Evolutionary conservation across 345 rosid species (phyloP).

Genomic region (Heritiera fomes): DNA sequence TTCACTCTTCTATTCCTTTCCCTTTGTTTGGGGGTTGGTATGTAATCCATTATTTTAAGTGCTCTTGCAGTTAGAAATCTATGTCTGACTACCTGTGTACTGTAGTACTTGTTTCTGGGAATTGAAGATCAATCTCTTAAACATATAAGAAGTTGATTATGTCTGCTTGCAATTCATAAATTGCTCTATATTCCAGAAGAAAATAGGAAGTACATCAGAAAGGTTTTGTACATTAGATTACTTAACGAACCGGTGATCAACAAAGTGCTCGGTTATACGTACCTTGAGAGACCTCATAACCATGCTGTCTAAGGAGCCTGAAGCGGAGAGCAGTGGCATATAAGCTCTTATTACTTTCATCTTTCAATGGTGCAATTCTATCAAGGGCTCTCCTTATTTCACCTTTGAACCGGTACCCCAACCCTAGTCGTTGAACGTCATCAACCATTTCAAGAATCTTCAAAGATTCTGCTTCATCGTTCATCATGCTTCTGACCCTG

Average conservation of each 20-base stretch:
- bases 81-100: no score
- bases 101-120: background rate
- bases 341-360: background rate
- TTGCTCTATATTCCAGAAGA: background rate
- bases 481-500: background rate
- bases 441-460: background rate
- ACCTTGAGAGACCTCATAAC: slow-evolving; percentile 5
- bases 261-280: background rate
- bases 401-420: background rate
- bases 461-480: background rate
- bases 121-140: background rate
- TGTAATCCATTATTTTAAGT: no score
- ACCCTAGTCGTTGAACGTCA: background rate
- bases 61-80: no score
- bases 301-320: slow-evolving; percentile 15
- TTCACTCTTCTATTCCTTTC: no score
- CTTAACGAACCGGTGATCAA: background rate
- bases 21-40: no score
- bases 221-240: background rate
- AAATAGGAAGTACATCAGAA: background rate
- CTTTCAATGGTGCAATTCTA: background rate
- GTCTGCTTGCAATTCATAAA: background rate
- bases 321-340: background rate
- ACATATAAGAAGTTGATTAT: background rate
- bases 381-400: slow-evolving; percentile 10